Evolutionary conservation across 2,329 filamentous ascomycete genomes (phyloP).

Genomic region (Leptographium lundbergii): DNA sequence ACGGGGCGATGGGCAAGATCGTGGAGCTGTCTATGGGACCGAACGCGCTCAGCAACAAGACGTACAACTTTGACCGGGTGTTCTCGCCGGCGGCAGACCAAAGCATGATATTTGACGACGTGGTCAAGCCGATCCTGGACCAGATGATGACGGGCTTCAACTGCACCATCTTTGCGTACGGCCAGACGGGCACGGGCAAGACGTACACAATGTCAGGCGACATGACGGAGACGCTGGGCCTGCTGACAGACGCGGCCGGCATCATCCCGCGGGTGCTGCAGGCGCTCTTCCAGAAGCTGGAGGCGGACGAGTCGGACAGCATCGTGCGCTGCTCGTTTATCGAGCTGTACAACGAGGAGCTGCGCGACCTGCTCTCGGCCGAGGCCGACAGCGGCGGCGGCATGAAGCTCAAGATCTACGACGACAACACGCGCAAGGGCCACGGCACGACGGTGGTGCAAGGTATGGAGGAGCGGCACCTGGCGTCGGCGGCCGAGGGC

Average conservation of each 20-base stretch:
- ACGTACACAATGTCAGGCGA: conserved; percentile 99
- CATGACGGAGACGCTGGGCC: conserved; percentile 75
- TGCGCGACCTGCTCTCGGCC: conserved; percentile 72
- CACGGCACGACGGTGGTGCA: conserved; percentile 79
- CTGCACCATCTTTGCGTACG: conserved; percentile 97
- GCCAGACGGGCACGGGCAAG: conserved; percentile 94
- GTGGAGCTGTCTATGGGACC: conserved; percentile 87
- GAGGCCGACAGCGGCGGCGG: conserved; percentile 56
- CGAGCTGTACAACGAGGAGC: conserved; percentile 94
- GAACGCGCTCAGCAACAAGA: conserved; percentile 86
- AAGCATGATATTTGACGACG: conserved; percentile 86
- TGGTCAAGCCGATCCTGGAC: conserved; percentile 82
- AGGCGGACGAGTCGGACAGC: conserved; percentile 65
- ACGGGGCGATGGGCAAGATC: conserved; percentile 73
- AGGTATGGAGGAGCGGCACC: conserved; percentile 94
- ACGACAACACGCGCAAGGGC: conserved; percentile 79
- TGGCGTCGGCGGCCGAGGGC: conserved; percentile 71
- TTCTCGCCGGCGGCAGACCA: conserved; percentile 94
- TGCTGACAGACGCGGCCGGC: conserved; percentile 81
- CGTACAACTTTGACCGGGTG: conserved; percentile 93
- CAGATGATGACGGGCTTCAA: conserved; percentile 95
- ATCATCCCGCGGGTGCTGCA: conserved; percentile 90
- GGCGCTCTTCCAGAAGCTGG: conserved; percentile 73
- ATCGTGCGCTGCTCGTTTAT: conserved; percentile 98
- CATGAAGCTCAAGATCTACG: conserved; percentile 82